Conservation (phyloP, 768 basidiomycete genomes). For the Tricholoma matsutake region DNA sequence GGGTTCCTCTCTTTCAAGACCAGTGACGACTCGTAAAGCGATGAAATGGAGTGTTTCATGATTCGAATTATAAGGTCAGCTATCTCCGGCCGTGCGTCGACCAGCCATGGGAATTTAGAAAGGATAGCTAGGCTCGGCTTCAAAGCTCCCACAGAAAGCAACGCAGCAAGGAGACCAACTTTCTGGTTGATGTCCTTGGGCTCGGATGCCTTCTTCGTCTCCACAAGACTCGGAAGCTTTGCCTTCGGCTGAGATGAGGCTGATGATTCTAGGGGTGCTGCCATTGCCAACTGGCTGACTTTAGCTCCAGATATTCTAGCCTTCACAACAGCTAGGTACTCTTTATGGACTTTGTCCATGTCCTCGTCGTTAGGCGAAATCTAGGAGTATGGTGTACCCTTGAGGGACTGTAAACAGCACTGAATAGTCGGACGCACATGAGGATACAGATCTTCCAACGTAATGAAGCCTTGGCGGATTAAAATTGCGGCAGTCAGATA, state of each 20-base stretch:
- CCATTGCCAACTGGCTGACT: slow-evolving; percentile 77
- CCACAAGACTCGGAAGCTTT: slow-evolving; percentile 35
- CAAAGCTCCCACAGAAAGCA: slow-evolving; percentile 86
- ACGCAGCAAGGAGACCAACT: slow-evolving; percentile 67
- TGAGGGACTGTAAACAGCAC: background rate
- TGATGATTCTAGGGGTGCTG: slow-evolving; percentile 70
- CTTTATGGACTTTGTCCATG: slow-evolving; percentile 64
- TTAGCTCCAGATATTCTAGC: slow-evolving; percentile 67
- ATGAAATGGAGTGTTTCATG: slow-evolving; percentile 63
- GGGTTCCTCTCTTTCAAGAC: slow-evolving; percentile 58
- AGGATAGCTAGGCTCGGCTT: slow-evolving; percentile 76
- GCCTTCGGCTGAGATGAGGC: slow-evolving; percentile 38
- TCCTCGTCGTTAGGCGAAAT: slow-evolving; percentile 72
- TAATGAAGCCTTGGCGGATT: slow-evolving; percentile 86
- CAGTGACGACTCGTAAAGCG: slow-evolving; percentile 56
- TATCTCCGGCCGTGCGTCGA: slow-evolving; percentile 76
- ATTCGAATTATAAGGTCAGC: slow-evolving; percentile 84
- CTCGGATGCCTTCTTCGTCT: slow-evolving; percentile 32
- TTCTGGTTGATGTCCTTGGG: slow-evolving; percentile 69
- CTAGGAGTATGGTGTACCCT: slow-evolving; percentile 31
- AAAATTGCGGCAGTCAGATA: slow-evolving; percentile 83
- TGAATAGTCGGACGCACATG: slow-evolving; percentile 61
- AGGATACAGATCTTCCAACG: slow-evolving; percentile 86
- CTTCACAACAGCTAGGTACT: slow-evolving; percentile 62
- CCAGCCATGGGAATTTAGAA: slow-evolving; percentile 81